Percentiles rank a stretch among this genome's conserved stretches.
These are phyloP conservation scores for Penicillium verrucosum DNA, from an alignment of 2,329 filamentous ascomycete genomes.

Conservation along the genomic window DNA sequence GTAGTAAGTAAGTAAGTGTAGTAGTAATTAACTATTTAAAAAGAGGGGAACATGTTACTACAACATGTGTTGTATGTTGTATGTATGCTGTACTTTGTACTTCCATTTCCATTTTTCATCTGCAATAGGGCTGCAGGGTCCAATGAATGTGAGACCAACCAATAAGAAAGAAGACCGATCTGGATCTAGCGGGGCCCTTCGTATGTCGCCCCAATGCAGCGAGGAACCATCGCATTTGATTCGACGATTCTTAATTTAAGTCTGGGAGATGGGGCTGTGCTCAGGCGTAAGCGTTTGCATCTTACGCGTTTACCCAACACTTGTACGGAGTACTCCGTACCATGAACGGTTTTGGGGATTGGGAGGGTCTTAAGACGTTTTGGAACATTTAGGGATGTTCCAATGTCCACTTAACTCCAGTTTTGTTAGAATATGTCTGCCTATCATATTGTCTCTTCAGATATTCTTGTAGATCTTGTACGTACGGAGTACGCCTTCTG, in stretches of 20 bases:
- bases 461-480: background rate
- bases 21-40: background rate
- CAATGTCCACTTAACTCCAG: background rate
- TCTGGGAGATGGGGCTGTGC: conserved; percentile 1
- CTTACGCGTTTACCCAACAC: background rate
- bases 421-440: background rate
- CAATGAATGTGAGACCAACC: background rate
- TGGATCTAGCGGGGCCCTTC: background rate
- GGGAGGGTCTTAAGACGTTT: background rate
- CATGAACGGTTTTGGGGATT: background rate
- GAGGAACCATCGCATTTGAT: background rate
- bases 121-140: background rate
- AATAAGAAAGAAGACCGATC: background rate
- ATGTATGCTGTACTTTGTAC: background rate
- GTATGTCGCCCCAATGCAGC: background rate
- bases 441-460: background rate
- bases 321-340: background rate
- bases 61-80: background rate
- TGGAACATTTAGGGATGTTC: background rate
- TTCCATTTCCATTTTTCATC: background rate
- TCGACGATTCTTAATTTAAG: conserved; percentile 1
- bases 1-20: no score
- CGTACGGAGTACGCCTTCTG: background rate
- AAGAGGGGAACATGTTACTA: background rate
- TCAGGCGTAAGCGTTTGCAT: background rate